Evolutionary conservation across 768 basidiomycete species (phyloP).

Genomic region (Polyporus arcularius): DNA sequence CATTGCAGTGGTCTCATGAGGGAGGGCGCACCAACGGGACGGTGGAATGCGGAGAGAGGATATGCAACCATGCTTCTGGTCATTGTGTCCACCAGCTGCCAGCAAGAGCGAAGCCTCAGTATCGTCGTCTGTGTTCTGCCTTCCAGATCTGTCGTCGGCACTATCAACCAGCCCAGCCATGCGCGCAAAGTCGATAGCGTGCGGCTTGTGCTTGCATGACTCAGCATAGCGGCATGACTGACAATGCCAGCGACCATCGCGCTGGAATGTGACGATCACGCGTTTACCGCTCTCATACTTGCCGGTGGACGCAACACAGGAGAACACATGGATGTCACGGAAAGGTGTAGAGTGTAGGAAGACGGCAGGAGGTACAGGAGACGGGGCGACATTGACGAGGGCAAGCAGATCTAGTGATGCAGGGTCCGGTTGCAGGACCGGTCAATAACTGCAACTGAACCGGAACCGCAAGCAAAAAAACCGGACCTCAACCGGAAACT

Average conservation of each 20-base stretch:
- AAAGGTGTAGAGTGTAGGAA: not conserved
- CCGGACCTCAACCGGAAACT: too few species aligned
- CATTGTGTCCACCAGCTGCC: not conserved
- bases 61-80: not conserved
- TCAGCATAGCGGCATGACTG: not conserved
- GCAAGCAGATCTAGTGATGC: too few species aligned
- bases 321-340: not conserved
- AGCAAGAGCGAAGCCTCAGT: not conserved
- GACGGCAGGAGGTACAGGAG: constrained; percentile 1
- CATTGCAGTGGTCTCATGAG: not conserved
- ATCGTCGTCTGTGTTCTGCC: not conserved
- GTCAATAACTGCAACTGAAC: too few species aligned
- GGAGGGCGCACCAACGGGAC: constrained; percentile 7
- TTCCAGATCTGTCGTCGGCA: not conserved
- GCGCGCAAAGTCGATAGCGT: not conserved
- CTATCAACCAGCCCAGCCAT: not conserved
- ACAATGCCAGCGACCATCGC: constrained; percentile 11
- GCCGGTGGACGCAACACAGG: not conserved
- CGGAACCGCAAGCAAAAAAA: too few species aligned
- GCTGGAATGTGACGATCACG: constrained; percentile 4
- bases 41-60: not conserved
- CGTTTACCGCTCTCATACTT: constrained; percentile 4
- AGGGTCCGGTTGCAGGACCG: too few species aligned
- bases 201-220: constrained; percentile 3
- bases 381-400: not conserved